Evolutionary conservation across 768 basidiomycete species (phyloP).

Genomic region (Macrolepiota fuliginosa): DNA sequence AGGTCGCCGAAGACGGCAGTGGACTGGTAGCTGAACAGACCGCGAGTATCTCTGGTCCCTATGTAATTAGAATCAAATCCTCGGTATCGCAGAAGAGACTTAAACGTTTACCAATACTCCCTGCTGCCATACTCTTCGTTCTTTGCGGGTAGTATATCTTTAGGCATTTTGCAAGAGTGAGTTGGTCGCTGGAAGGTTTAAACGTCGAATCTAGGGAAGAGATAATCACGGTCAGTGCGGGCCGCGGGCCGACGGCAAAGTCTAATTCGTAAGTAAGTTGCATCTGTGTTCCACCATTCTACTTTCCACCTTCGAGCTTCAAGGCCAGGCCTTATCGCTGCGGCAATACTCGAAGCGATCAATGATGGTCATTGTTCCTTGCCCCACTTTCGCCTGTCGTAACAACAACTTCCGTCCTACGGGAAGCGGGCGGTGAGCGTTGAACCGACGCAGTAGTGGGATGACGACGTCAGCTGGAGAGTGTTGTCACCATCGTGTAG

Average conservation of each 20-base stretch:
- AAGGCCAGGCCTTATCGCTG: too few relatives aligned
- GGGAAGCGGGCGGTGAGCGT: too few relatives aligned
- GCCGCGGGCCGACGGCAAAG: not conserved
- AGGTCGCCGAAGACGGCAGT: not conserved
- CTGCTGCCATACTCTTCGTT: constrained; percentile 70
- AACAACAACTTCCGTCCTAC: too few relatives aligned
- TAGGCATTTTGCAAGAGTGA: constrained; percentile 10
- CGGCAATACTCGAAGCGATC: too few relatives aligned
- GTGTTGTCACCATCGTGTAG: too few relatives aligned
- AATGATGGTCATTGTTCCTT: too few relatives aligned
- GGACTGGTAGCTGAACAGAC: constrained; percentile 35
- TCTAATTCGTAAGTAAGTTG: too few relatives aligned
- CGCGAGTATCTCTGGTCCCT: constrained; percentile 72
- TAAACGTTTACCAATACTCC: constrained; percentile 58
- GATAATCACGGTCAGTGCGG: not conserved
- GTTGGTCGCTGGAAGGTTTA: not conserved
- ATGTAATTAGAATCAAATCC: not conserved
- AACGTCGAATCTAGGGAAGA: not conserved
- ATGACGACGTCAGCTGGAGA: too few relatives aligned
- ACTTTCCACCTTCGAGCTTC: too few relatives aligned
- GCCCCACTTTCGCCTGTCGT: too few relatives aligned
- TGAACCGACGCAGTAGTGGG: too few relatives aligned
- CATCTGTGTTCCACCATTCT: too few relatives aligned
- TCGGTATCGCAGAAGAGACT: not conserved
- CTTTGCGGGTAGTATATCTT: constrained; percentile 46